phyloP scores from a whole-genome alignment of 106 monocot genomes.

The Phalaenopsis equestris region DNA sequence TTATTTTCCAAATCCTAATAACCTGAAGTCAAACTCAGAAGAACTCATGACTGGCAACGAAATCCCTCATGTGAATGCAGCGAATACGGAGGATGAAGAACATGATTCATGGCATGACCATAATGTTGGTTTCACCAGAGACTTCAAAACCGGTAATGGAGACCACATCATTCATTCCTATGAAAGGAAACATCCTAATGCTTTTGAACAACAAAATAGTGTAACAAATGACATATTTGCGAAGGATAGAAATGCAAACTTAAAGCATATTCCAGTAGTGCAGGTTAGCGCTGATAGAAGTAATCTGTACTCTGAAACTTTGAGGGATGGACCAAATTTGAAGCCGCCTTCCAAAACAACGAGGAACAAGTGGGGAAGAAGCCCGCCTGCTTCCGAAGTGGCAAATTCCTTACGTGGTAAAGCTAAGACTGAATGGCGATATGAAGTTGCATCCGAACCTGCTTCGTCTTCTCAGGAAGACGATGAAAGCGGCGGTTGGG shows the following conservation, averaged over 20 bases:
- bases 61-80: constrained; percentile 17
- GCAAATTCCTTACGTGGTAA: constrained; percentile 13
- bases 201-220: constrained; percentile 16
- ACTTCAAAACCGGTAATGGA: constrained; percentile 22
- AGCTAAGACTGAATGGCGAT: constrained; percentile 32
- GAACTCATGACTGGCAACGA: constrained; percentile 38
- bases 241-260: constrained; percentile 17
- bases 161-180: constrained; percentile 21
- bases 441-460: constrained; percentile 20
- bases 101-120: constrained; percentile 4
- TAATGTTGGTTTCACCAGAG: constrained; percentile 27
- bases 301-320: constrained; percentile 37
- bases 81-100: constrained; percentile 33
- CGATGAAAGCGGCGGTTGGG: constrained; percentile 37
- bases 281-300: constrained; percentile 43
- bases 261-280: constrained; percentile 19
- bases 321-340: constrained; percentile 27
- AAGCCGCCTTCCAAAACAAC: constrained; percentile 19
- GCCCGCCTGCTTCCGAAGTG: constrained; percentile 14
- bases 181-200: constrained; percentile 28
- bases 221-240: constrained; percentile 25
- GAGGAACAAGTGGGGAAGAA: constrained; percentile 64
- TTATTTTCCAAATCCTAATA: constrained; percentile 23
- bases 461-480: constrained; percentile 18
- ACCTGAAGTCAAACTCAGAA: constrained; percentile 30